Evolutionary conservation across 306 rosid genomes (phyloP), one percentile per base, ranked within the genome.

Genomic region (Ammopiptanthus mongolicus): DNA sequence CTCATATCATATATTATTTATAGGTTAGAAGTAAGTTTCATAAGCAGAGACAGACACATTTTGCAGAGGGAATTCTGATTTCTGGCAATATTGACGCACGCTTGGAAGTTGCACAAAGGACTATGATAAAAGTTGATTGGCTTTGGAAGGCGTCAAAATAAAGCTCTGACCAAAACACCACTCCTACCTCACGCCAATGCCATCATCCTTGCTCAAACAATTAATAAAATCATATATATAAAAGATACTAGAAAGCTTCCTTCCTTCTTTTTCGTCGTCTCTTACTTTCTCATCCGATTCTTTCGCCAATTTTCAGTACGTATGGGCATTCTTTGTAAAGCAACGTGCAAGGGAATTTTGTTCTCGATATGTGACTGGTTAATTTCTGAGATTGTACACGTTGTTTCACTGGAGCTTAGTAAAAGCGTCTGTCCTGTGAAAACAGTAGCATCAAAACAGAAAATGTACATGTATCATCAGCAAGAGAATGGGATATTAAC

Each of bases 11-110:
- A 36, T 55, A 31, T 31, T 4, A 31, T 25, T 25, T 50, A 41
- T 13, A 59, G 53, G 82, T 64, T 52, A 25, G 18, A 25, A 25
- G 2, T 25, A 74, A 74, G 74, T 67, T 60, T 67, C 65, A 63
- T 19, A 44, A n/a, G n/a, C 17, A 62, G 69, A 55, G 81, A 65
- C 51, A 81, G 77, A 68, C 53, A 68, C 42, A 62, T 23, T 36
- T 39, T 73, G 56, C 61, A 65, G 58, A 23, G 65, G 50, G 55
- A 58, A 52, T 55, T 72, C 19, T 71, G 79, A 65, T 5, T 48
- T 72, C 82, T 84, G 84, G 80, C 84, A 75, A 17, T 0, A 73
- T 66, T 65, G 60, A 80, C 74, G 84, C 84, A 84, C 75, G 84
- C 87, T 80, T 80, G 73, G 71, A 60, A 70, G 71, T 61, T 68